These are phyloP conservation scores for Deuterostichococcus epilithicus DNA, from an alignment of 139 green algal genomes.

Conservation along the genomic window DNA sequence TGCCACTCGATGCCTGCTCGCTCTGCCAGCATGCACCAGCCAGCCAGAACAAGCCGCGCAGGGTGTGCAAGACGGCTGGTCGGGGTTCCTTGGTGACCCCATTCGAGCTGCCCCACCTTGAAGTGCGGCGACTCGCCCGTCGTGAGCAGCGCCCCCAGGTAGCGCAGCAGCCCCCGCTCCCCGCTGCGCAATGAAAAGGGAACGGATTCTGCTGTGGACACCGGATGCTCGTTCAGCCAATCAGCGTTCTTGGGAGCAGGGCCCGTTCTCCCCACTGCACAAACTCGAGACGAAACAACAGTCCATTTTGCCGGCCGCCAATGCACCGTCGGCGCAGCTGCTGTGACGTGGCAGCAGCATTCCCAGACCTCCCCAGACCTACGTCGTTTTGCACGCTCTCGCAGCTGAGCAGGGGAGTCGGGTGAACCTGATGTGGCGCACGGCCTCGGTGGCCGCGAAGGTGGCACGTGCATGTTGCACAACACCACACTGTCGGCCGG, in stretches of 20 bases:
- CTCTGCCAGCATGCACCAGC: neutral
- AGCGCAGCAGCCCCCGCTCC: constrained; percentile 44
- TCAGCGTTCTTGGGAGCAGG: too few relatives aligned
- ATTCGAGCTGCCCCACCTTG: neutral
- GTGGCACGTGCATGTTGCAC: too few relatives aligned
- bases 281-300: too few relatives aligned
- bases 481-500: too few relatives aligned
- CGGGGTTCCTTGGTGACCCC: too few relatives aligned
- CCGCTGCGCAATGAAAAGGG: constrained; percentile 8
- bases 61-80: constrained; percentile 5
- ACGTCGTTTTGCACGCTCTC: constrained; percentile 3
- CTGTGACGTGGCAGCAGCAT: too few relatives aligned
- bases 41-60: neutral
- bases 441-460: neutral
- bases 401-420: constrained; percentile 5
- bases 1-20: too few relatives aligned
- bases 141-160: constrained; percentile 28
- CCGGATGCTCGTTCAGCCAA: neutral
- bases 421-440: neutral
- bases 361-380: neutral
- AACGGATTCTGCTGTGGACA: constrained; percentile 12
- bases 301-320: too few relatives aligned
- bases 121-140: neutral
- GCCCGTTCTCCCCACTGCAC: too few relatives aligned
- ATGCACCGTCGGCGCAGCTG: too few relatives aligned